Conservation (phyloP, 2,329 filamentous ascomycete species). For the Didymella exigua region DNA sequence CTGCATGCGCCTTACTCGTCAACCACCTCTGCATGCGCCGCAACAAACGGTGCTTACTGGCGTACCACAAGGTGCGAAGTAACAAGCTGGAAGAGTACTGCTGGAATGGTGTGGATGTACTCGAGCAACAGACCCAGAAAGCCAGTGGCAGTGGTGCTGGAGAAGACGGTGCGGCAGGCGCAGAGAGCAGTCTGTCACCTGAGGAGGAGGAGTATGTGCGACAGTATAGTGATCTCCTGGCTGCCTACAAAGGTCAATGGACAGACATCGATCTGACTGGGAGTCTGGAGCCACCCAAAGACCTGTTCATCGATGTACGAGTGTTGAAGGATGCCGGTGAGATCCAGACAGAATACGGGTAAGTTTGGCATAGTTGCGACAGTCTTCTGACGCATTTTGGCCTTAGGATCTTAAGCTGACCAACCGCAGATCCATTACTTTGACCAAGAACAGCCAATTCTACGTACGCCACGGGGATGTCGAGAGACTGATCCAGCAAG, state of each 20-base stretch:
- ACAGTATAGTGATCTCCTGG: conserved; percentile 87
- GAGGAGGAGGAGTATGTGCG: conserved; percentile 97
- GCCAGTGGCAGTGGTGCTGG: conserved; percentile 52
- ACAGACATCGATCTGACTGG: conserved; percentile 96
- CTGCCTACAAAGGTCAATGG: conserved; percentile 98
- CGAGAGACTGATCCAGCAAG: conserved; percentile 89
- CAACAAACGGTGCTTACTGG: conserved; percentile 93
- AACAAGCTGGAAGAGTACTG: conserved; percentile 93
- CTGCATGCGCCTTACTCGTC: conserved; percentile 86
- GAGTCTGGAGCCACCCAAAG: conserved; percentile 88
- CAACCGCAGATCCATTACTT: conserved; percentile 76
- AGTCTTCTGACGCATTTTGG: background rate
- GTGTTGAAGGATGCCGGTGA: conserved; percentile 97
- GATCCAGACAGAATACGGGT: conserved; percentile 99
- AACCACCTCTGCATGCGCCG: conserved; percentile 94
- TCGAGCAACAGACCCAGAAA: conserved; percentile 63
- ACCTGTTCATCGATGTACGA: conserved; percentile 95
- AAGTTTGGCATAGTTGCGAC: conserved; percentile 48
- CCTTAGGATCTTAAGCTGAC: background rate
- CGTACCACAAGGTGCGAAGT: conserved; percentile 88
- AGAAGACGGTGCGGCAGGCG: conserved; percentile 49
- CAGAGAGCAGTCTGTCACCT: conserved; percentile 80
- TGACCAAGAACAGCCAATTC: conserved; percentile 98
- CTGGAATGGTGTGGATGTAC: conserved; percentile 85
- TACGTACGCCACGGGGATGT: conserved; percentile 96